Base-by-base conservation (phyloP, 495 filamentous ascomycete genomes). In the Neurospora pannonica region DNA sequence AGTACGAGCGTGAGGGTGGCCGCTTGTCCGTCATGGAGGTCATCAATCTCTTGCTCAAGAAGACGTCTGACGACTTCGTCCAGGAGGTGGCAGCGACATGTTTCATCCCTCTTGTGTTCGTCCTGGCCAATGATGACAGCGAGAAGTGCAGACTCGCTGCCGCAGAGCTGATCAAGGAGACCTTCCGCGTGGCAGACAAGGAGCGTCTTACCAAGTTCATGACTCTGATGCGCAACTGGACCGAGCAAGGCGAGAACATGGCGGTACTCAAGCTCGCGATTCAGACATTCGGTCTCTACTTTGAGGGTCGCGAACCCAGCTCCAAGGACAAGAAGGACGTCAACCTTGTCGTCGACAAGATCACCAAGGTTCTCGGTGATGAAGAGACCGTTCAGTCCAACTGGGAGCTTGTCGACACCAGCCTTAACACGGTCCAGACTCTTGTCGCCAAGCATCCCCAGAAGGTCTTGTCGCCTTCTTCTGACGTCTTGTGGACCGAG, bases 21-120 rank as follows among this genome's bases (percentile, higher is more conserved):
- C 89, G 96, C 31, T 88, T 96, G 75, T 97, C 94, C 0, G 91
- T 97, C 34, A 92, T 99, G 88, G 96, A 99, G 82, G 89, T 92
- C 38, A 86, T 97, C 70, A 89, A 98, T 79, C 85, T 95, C 70
- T 83, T 99, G 19, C 82, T 97, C 21, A 90, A 90, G 37, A 98
- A 97, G 81, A 89, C 93, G 9, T 90, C 91, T 8, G 89, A 93
- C 24, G 91, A 94, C 38, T 86, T 95, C 43, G 87, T 93, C 6
- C 93, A 97, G 78, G 92, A 97, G 72, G 88, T 97, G 39, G 84
- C 94, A 5, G 89, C 87, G 36, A 92, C 89, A 15, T 93, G 95
- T 81, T 98, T 98, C 83, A 85, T 95, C 21, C 94, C 95, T 1
- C 81, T 99, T 21, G 89, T 97, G 28, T 90, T 97, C 81, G 89